These are phyloP conservation scores for Dipodascus albidus DNA, from an alignment of 805 yeast species.

Conservation along the genomic window DNA sequence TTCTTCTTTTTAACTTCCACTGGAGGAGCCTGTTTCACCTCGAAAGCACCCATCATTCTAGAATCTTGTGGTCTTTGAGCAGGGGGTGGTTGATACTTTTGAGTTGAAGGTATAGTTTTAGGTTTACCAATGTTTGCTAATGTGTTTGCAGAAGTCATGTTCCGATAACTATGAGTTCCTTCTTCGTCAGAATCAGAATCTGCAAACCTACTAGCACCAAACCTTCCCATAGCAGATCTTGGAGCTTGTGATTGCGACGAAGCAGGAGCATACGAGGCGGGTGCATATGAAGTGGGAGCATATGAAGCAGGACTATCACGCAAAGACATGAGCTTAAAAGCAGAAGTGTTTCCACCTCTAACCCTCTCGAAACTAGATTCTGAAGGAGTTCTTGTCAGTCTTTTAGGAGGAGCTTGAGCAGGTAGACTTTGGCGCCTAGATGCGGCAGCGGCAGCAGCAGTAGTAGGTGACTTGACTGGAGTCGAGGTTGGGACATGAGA, in stretches of 20 bases:
- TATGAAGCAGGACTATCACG: slow-evolving; percentile 3
- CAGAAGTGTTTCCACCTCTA: neutral
- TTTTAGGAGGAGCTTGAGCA: neutral
- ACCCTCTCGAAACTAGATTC: slow-evolving; percentile 8
- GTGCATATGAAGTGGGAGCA: neutral
- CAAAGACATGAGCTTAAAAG: neutral
- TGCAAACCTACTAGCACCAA: slow-evolving; percentile 11
- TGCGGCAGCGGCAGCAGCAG: slow-evolving; percentile 4
- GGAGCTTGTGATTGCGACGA: neutral
- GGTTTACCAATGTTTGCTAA: neutral
- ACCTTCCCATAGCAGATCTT: neutral
- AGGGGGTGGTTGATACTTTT: slow-evolving; percentile 4
- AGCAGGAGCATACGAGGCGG: too few relatives aligned
- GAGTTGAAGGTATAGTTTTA: slow-evolving; percentile 3
- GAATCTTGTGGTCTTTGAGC: neutral
- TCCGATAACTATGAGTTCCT: neutral
- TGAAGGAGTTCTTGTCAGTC: slow-evolving; percentile 3
- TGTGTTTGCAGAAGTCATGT: neutral
- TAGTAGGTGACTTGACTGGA: neutral
- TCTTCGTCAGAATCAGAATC: slow-evolving; percentile 20
- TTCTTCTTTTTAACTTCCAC: slow-evolving; percentile 10
- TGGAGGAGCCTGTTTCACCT: neutral
- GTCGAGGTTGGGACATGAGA: neutral
- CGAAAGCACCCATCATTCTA: neutral
- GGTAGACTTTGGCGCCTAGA: slow-evolving; percentile 5